Conservation (phyloP, 2,329 filamentous ascomycete genomes). For the Aureobasidium mangrovei region DNA sequence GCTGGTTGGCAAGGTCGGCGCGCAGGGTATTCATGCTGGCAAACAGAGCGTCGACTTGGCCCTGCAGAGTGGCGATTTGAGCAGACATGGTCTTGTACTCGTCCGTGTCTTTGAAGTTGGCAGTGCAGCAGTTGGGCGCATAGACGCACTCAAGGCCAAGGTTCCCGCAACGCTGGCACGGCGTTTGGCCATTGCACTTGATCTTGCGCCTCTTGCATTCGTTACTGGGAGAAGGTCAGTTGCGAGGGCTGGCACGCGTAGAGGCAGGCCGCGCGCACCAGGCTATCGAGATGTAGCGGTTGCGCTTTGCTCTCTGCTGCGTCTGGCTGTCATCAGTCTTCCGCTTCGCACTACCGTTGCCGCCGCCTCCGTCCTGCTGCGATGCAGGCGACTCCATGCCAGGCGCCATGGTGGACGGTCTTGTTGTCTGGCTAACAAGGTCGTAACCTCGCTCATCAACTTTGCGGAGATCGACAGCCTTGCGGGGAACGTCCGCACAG, state of each 20-base stretch:
- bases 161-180: constrained; percentile 57
- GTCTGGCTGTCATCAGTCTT: constrained; percentile 35
- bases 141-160: constrained; percentile 56
- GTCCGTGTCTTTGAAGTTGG: constrained; percentile 83
- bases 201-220: constrained; percentile 60
- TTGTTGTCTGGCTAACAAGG: background rate
- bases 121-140: constrained; percentile 59
- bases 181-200: constrained; percentile 58
- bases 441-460: no score
- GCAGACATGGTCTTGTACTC: constrained; percentile 76
- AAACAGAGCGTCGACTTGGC: constrained; percentile 73
- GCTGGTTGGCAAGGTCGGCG: constrained; percentile 33
- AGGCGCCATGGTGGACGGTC: background rate
- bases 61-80: constrained; percentile 67
- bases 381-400: constrained; percentile 2
- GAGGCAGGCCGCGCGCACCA: constrained; percentile 38
- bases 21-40: constrained; percentile 62
- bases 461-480: background rate
- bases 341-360: constrained; percentile 27
- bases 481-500: background rate
- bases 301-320: constrained; percentile 52
- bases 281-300: constrained; percentile 59
- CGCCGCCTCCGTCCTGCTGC: background rate
- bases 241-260: background rate
- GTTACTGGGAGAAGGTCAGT: constrained; percentile 38